A percentile compares a stretch with the other conserved stretches of the same genome.
Conservation (phyloP, 2,329 filamentous ascomycete species). For the Penicillium rolfsii region DNA sequence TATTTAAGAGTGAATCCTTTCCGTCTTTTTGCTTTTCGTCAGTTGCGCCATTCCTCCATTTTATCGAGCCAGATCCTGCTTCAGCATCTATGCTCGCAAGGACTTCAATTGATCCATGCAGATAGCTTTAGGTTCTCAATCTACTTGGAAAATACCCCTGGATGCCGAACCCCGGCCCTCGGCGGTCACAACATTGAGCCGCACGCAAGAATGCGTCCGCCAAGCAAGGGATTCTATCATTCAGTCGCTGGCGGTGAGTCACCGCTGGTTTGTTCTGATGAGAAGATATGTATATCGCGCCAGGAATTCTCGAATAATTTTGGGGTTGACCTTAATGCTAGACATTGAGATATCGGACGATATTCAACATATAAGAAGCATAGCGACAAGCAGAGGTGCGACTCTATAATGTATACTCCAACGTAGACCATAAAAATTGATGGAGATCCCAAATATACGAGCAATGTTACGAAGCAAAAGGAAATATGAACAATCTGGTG, state of each 20-base stretch:
- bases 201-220: background rate
- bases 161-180: background rate
- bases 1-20: background rate
- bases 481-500: background rate
- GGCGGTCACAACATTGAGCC: background rate
- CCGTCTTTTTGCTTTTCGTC: background rate
- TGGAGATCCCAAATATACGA: background rate
- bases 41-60: background rate
- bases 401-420: background rate
- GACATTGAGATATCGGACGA: background rate
- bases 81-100: background rate
- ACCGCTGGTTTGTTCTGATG: background rate
- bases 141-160: background rate
- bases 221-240: background rate
- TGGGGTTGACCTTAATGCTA: background rate
- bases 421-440: background rate
- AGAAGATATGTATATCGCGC: background rate
- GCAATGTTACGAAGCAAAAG: background rate
- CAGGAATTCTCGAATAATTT: background rate
- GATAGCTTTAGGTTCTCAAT: background rate
- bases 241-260: background rate
- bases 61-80: background rate
- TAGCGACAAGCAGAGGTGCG: background rate
- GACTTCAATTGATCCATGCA: background rate
- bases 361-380: background rate